Evolutionary conservation across 1,284 basidiomycete genomes (phyloP).

Genomic region (Quambalaria eucalypti): DNA sequence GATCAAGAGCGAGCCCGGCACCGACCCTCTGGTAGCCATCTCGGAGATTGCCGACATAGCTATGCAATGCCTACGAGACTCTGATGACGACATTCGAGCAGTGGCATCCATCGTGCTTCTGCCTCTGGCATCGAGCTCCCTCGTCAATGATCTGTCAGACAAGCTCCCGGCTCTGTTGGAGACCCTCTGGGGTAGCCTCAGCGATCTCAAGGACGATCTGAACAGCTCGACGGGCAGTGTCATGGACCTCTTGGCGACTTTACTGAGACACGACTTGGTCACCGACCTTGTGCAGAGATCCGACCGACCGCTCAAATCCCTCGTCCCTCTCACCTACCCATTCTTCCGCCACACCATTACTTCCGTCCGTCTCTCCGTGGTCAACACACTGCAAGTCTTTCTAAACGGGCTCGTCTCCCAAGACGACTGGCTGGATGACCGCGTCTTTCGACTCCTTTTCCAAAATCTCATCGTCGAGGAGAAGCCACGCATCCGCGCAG

Average conservation of each 20-base stretch:
- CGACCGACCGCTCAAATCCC: slow-evolving; percentile 54
- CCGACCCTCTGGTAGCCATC: background rate
- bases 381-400: slow-evolving; percentile 79
- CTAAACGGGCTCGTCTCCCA: slow-evolving; percentile 67
- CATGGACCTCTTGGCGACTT: slow-evolving; percentile 65
- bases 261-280: slow-evolving; percentile 4
- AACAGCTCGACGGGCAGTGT: slow-evolving; percentile 93
- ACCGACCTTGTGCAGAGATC: background rate
- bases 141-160: slow-evolving; percentile 64
- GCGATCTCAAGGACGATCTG: slow-evolving; percentile 89
- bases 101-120: slow-evolving; percentile 86
- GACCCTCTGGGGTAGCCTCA: slow-evolving; percentile 82
- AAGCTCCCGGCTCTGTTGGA: slow-evolving; percentile 57
- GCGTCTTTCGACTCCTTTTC: slow-evolving; percentile 75
- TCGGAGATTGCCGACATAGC: slow-evolving; percentile 8
- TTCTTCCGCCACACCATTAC: slow-evolving; percentile 97
- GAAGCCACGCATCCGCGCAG: slow-evolving; percentile 70
- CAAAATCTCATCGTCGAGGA: slow-evolving; percentile 94
- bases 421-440: slow-evolving; percentile 69
- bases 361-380: slow-evolving; percentile 83
- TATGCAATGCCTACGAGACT: slow-evolving; percentile 65
- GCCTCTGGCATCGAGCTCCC: slow-evolving; percentile 64
- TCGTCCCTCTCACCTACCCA: slow-evolving; percentile 82
- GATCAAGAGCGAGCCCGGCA: background rate
- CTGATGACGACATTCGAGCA: slow-evolving; percentile 91